Evolutionary conservation across 2,329 filamentous ascomycete species (phyloP).

Genomic region (Pseudogymnoascus sp.): DNA sequence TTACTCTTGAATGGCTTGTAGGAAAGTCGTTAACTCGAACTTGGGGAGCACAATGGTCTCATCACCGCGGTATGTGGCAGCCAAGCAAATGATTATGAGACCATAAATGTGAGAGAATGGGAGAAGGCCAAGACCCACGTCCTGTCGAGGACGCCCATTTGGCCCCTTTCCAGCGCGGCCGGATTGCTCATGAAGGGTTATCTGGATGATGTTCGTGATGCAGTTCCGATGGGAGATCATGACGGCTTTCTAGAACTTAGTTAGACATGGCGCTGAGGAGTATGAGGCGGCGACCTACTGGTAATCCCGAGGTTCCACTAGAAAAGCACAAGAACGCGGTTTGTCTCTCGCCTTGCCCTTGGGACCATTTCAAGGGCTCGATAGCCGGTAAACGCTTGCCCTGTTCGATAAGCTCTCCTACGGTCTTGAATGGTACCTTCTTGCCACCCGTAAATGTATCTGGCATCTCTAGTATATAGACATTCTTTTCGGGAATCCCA

Average conservation of each 20-base stretch:
- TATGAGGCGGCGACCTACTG: conserved; percentile 41
- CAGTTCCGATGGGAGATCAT: conserved; percentile 76
- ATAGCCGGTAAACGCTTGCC: conserved; percentile 46
- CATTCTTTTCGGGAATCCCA: conserved; percentile 53
- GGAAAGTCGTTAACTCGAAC: conserved; percentile 62
- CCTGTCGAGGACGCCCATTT: conserved; percentile 12
- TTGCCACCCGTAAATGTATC: conserved; percentile 30
- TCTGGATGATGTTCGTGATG: conserved; percentile 67
- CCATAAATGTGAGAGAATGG: conserved; percentile 76
- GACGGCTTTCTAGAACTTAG: conserved; percentile 58
- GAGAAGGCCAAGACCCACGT: conserved; percentile 56
- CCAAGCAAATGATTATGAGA: conserved; percentile 60
- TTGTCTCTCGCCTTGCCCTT: conserved; percentile 56
- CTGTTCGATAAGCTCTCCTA: conserved; percentile 56
- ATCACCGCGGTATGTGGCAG: conserved; percentile 62
- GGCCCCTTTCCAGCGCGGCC: background rate
- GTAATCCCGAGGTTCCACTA: conserved; percentile 70
- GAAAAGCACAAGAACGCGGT: conserved; percentile 73
- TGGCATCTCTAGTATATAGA: conserved; percentile 62
- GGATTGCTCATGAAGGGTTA: conserved; percentile 36
- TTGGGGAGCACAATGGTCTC: conserved; percentile 64
- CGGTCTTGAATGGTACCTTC: conserved; percentile 48
- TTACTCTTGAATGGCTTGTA: conserved; percentile 58
- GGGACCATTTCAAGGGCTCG: conserved; percentile 47
- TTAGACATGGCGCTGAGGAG: background rate